Conservation (phyloP, 2,329 filamentous ascomycete species). For the Penicillium sp. region DNA sequence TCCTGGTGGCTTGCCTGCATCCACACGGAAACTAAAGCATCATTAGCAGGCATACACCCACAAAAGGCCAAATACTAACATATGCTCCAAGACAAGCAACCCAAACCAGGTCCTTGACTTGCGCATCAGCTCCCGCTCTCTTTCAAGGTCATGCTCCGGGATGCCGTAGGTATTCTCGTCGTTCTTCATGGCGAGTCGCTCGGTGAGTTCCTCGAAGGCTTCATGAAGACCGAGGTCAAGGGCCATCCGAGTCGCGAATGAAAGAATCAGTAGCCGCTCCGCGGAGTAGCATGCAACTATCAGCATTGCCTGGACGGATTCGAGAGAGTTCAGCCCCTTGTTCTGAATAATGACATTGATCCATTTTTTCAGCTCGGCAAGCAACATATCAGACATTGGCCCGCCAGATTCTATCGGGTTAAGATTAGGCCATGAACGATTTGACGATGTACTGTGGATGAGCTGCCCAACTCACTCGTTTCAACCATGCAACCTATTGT, state of each 20-base stretch:
- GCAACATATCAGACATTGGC: constrained; percentile 46
- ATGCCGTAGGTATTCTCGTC: constrained; percentile 20
- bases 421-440: not conserved
- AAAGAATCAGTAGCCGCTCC: constrained; percentile 54
- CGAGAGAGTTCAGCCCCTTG: constrained; percentile 44
- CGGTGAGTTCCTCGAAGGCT: constrained; percentile 45
- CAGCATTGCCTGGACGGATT: constrained; percentile 56
- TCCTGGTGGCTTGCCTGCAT: constrained; percentile 49
- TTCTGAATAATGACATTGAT: constrained; percentile 51
- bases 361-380: constrained; percentile 47
- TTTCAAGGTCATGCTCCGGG: constrained; percentile 16
- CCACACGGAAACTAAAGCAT: constrained; percentile 41
- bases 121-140: constrained; percentile 41
- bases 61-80: constrained; percentile 25
- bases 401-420: constrained; percentile 27
- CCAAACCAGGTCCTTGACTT: constrained; percentile 55
- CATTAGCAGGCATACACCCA: not conserved
- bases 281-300: constrained; percentile 57
- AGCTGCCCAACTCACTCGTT: constrained; percentile 19
- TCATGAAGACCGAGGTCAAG: constrained; percentile 51
- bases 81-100: constrained; percentile 56
- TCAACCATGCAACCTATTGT: constrained; percentile 54
- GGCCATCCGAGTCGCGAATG: constrained; percentile 55
- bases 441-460: not conserved
- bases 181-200: constrained; percentile 31